These are phyloP conservation scores for Vitis hybrid DNA, from an alignment of 177 flowering plant species.

Conservation along the genomic window DNA sequence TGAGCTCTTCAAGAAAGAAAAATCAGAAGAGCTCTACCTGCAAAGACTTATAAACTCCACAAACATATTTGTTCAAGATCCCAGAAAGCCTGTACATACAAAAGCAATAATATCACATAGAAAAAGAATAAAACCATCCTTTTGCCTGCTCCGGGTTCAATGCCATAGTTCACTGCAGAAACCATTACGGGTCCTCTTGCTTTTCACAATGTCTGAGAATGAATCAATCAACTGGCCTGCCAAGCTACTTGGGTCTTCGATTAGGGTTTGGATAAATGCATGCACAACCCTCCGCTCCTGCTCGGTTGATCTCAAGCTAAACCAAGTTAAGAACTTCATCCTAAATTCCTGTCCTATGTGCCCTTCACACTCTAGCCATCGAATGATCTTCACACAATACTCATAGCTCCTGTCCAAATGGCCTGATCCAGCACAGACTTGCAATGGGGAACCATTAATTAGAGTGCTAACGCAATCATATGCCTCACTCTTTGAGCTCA, in stretches of 20 bases:
- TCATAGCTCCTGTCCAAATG: constrained; percentile 71
- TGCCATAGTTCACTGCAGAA: constrained; percentile 76
- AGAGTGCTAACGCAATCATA: constrained; percentile 85
- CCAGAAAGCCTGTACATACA: too few relatives aligned
- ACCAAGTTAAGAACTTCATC: constrained; percentile 91
- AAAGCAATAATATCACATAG: too few relatives aligned
- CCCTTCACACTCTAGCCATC: constrained; percentile 86
- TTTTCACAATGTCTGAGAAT: constrained; percentile 67
- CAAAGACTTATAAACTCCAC: too few relatives aligned
- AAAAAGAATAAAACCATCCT: too few relatives aligned
- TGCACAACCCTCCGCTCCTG: constrained; percentile 86
- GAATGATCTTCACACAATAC: constrained; percentile 82
- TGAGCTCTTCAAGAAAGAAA: too few relatives aligned
- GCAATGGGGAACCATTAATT: constrained; percentile 64
- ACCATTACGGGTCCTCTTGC: constrained; percentile 69
- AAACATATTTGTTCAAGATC: too few relatives aligned
- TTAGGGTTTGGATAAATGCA: constrained; percentile 75
- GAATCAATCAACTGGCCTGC: constrained; percentile 91
- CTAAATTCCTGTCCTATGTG: constrained; percentile 77
- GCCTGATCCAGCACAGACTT: constrained; percentile 36
- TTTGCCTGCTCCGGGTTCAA: constrained; percentile 16
- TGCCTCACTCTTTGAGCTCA: constrained; percentile 49
- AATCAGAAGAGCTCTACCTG: too few relatives aligned
- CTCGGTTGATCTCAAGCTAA: constrained; percentile 82
- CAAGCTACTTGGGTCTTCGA: constrained; percentile 87